Conservation (phyloP, 257 asterid species). For the Parsonsia alboflavescens region DNA sequence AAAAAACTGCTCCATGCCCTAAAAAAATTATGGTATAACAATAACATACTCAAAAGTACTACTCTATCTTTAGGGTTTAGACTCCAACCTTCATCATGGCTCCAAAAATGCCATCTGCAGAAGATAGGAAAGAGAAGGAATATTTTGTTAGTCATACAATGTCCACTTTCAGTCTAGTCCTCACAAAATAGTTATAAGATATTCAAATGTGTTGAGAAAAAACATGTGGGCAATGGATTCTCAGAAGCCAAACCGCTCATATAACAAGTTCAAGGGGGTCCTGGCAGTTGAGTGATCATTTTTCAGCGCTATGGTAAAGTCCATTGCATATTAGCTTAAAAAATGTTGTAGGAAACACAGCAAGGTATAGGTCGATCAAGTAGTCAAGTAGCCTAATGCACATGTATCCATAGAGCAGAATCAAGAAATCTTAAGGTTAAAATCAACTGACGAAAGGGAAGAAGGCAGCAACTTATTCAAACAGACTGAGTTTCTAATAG, state of each 20-base stretch:
- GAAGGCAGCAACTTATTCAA: background rate
- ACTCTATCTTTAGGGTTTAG: constrained; percentile 8
- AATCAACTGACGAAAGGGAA: background rate
- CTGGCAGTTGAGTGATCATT: background rate
- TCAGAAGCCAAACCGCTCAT: background rate
- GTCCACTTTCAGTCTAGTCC: background rate
- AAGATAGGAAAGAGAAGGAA: background rate
- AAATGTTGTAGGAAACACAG: background rate
- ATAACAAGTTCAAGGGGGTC: background rate
- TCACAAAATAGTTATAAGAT: background rate
- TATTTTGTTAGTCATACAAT: background rate
- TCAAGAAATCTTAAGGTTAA: background rate
- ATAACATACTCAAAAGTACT: background rate
- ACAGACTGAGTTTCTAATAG: background rate
- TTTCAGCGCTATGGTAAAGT: background rate
- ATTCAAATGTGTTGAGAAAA: background rate
- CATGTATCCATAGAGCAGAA: background rate
- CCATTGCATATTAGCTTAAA: background rate
- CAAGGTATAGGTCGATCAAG: background rate
- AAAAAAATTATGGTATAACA: background rate
- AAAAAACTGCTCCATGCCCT: background rate
- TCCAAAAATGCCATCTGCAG: constrained; percentile 85
- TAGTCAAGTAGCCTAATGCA: background rate
- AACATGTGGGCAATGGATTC: background rate
- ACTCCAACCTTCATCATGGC: constrained; percentile 86